Base-by-base conservation (phyloP, 2,329 filamentous ascomycete genomes). In the Aspergillus sp. region DNA sequence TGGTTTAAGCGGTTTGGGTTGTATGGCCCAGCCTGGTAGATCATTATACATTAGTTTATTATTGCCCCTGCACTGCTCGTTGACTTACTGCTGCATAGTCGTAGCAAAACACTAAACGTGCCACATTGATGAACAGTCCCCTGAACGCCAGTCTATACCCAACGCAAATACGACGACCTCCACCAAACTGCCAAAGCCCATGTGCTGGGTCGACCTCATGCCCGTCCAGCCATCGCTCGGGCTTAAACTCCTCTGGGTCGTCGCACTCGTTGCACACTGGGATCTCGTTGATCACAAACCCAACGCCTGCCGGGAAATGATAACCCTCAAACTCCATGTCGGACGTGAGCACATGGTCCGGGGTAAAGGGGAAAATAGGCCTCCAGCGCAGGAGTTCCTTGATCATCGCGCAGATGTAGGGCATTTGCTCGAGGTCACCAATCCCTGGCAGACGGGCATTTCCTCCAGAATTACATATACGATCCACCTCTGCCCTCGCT, bases 161-260 rank as follows among this genome's bases (percentile, higher is more conserved):
- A 12, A 73, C 71, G 51, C 73, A 75, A 6, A 73, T 59, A n/a
- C 73, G 64, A 12, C 73, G 59, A 6, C 72, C 73, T 35, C 62
- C 66, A 2, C 74, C 74, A 67, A 76, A 76, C 21, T 67, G 61
- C 68, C 68, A 73, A 21, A 71, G 64, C 4, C 70, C 70, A 54
- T 73, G 68, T 3, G 64, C 39, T 1, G 64, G 45, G 55, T 73
- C 68, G 5, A 50, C 50, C 43, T 72, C 67, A n/a, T 68, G 50
- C 1, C 68, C 67, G 52, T 76, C 67, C 7, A 78, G 58, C 73
- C 73, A 77, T n/a, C 74, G 50, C 49, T 75, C 73, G 0, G 73
- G 74, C 33, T 60, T 55, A 45, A 76, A 75, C 0, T 55, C 56
- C 2, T 68, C 62, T 1, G 73, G 66, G 6, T 72, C 59, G 4